Evolutionary conservation across 768 basidiomycete genomes (phyloP).

Genomic region (Neoboletus magnificus): DNA sequence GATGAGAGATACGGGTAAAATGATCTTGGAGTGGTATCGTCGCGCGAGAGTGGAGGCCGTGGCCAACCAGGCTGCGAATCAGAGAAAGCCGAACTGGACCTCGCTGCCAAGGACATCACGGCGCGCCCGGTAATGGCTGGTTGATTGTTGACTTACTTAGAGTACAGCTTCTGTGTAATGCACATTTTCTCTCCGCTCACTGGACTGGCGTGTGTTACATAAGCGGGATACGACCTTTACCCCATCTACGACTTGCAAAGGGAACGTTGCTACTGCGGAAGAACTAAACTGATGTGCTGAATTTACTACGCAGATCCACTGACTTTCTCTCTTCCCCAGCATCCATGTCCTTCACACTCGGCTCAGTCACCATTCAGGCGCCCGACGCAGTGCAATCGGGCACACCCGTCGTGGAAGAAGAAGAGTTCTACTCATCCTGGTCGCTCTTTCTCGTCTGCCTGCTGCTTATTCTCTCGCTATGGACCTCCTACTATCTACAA

Average conservation of each 20-base stretch:
- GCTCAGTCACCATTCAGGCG: constrained; percentile 34
- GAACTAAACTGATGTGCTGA: constrained; percentile 9
- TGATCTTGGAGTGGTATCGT: constrained; percentile 21
- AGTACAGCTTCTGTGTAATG: not conserved
- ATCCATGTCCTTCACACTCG: constrained; percentile 39
- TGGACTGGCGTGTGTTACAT: constrained; percentile 13
- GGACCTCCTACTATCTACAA: constrained; percentile 97
- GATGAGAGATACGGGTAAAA: constrained; percentile 26
- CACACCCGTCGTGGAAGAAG: constrained; percentile 58
- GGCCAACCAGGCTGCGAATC: not conserved
- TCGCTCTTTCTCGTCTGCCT: constrained; percentile 91
- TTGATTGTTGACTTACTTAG: not conserved
- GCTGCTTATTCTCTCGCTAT: constrained; percentile 89
- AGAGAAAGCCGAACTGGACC: constrained; percentile 24
- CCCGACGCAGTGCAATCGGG: constrained; percentile 27
- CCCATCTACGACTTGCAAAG: too few species aligned
- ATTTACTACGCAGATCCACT: not conserved
- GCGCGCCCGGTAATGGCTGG: constrained; percentile 1
- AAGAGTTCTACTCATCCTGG: constrained; percentile 91
- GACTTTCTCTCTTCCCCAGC: not conserved
- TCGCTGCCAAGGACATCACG: constrained; percentile 22
- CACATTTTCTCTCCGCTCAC: not conserved
- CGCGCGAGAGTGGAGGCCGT: not conserved
- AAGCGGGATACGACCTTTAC: not conserved
- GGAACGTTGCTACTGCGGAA: not conserved